Percentiles rank a stretch among this genome's conserved stretches.
Evolutionary conservation across 768 basidiomycete genomes (phyloP).

Genomic region (Coprinopsis sp.): DNA sequence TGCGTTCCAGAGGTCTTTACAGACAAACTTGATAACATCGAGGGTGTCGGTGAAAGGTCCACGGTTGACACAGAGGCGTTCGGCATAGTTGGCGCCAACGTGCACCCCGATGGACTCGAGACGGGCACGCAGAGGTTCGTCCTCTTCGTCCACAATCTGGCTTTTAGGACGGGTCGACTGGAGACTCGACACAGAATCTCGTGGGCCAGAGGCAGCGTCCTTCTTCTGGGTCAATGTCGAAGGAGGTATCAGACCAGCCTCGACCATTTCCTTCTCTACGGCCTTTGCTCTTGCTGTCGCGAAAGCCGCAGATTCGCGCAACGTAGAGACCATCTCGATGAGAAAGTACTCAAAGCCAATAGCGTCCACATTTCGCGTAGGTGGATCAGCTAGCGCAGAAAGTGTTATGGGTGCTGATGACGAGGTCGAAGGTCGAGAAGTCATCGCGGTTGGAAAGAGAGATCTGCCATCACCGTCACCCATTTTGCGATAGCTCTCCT

Average conservation of each 20-base stretch:
- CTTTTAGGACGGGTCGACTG: constrained; percentile 20
- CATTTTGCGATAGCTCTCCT: background rate
- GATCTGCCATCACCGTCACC: background rate
- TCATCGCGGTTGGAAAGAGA: background rate
- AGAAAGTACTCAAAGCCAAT: constrained; percentile 82
- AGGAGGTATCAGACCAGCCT: constrained; percentile 66
- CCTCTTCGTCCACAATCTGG: constrained; percentile 58
- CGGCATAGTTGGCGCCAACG: constrained; percentile 82
- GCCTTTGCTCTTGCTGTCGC: constrained; percentile 64
- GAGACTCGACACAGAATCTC: constrained; percentile 43
- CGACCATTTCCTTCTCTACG: constrained; percentile 74
- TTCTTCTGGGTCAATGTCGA: constrained; percentile 36
- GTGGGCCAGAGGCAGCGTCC: constrained; percentile 27
- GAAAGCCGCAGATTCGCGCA: constrained; percentile 69
- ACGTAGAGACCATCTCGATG: constrained; percentile 71
- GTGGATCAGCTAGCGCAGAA: constrained; percentile 60
- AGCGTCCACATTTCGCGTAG: constrained; percentile 55
- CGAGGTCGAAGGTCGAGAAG: constrained; percentile 8
- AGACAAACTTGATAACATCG: constrained; percentile 91
- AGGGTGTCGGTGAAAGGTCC: constrained; percentile 76
- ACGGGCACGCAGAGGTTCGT: constrained; percentile 61
- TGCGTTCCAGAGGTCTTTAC: constrained; percentile 91
- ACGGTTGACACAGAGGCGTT: constrained; percentile 75
- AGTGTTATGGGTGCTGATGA: constrained; percentile 24
- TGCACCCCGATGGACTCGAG: constrained; percentile 83